These are phyloP conservation scores for Cyamopsis tetragonoloba DNA, from an alignment of 306 rosid genomes.

Conservation along the genomic window DNA sequence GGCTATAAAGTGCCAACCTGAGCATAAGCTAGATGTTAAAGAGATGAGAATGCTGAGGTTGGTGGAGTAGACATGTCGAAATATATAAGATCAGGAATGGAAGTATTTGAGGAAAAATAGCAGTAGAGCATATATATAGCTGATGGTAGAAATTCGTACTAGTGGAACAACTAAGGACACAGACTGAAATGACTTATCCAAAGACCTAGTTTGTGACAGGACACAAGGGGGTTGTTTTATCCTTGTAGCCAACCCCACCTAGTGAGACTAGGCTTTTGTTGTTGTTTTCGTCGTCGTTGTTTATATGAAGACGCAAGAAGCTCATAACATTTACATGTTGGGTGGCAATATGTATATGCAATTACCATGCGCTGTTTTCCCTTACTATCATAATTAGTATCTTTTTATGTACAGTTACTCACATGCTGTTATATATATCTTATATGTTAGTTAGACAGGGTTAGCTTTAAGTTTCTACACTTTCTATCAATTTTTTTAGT, in stretches of 20 bases:
- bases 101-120: not conserved
- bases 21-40: not conserved
- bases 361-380: not conserved
- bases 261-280: not conserved
- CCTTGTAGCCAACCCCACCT: not conserved
- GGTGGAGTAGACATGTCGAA: not conserved
- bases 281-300: not conserved
- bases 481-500: slow-evolving; percentile 16
- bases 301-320: not conserved
- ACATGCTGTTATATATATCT: not conserved
- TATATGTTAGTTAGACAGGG: not conserved
- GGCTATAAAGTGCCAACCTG: not conserved
- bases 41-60: not conserved
- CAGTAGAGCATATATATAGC: not conserved
- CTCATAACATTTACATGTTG: not conserved
- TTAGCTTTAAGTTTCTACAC: not conserved
- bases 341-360: not conserved
- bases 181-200: not conserved
- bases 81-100: not conserved
- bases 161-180: not conserved
- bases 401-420: not conserved
- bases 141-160: not conserved
- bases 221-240: not conserved
- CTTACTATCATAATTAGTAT: not conserved
- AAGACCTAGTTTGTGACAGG: not conserved